Percentiles rank a stretch among this genome's conserved stretches.
phyloP scores from a whole-genome alignment of 2,329 filamentous ascomycete species.

The Calonectria hawksworthii region DNA sequence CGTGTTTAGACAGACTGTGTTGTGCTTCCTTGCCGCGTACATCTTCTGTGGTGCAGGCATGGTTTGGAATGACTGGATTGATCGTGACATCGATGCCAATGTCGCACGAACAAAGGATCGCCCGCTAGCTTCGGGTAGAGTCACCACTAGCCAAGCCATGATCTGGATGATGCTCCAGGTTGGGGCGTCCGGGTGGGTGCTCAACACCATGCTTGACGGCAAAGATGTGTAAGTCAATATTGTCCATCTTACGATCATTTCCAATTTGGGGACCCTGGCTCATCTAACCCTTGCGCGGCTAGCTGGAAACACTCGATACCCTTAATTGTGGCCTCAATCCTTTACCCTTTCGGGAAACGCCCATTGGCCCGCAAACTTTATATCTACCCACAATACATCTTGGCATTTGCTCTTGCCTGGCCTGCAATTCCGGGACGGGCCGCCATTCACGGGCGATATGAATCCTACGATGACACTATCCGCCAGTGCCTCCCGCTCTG shows the following conservation, averaged over 20 bases:
- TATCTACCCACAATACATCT: constrained; percentile 43
- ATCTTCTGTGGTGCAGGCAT: constrained; percentile 48
- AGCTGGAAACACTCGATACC: constrained; percentile 41
- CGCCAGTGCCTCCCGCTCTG: constrained; percentile 38
- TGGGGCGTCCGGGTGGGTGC: not conserved
- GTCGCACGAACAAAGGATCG: constrained; percentile 47
- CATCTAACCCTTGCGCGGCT: constrained; percentile 10
- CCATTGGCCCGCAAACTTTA: constrained; percentile 33
- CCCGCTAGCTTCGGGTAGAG: constrained; percentile 41
- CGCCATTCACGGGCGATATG: constrained; percentile 34
- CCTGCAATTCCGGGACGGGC: constrained; percentile 40
- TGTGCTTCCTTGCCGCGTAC: constrained; percentile 42
- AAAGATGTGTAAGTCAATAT: not conserved
- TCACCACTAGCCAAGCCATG: constrained; percentile 41
- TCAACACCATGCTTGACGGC: not conserved
- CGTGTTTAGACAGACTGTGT: constrained; percentile 39
- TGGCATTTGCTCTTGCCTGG: constrained; percentile 42
- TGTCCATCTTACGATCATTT: not conserved
- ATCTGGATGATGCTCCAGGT: constrained; percentile 8
- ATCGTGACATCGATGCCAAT: constrained; percentile 46
- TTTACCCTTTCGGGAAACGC: constrained; percentile 43
- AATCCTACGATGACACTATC: constrained; percentile 34
- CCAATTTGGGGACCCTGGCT: not conserved
- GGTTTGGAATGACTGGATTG: constrained; percentile 50
- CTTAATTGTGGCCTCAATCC: constrained; percentile 32